These are phyloP conservation scores for Echium plantagineum DNA, from an alignment of 257 asterid species.

Conservation along the genomic window DNA sequence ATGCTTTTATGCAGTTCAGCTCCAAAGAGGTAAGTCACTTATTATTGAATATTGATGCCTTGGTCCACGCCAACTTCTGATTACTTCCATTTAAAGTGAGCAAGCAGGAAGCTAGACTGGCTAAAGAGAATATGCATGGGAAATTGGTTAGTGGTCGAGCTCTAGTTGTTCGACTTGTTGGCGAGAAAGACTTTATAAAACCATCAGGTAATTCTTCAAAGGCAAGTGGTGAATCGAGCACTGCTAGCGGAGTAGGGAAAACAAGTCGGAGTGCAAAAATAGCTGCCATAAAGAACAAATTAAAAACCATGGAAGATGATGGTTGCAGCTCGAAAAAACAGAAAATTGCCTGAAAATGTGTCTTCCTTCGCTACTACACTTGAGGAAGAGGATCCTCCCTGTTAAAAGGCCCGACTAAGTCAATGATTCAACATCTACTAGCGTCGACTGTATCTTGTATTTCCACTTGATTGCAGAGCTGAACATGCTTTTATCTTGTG, in stretches of 20 bases:
- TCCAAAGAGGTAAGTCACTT: no score
- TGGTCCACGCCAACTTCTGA: no score
- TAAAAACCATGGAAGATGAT: constrained; percentile 75
- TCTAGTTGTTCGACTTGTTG: constrained; percentile 63
- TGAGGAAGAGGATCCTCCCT: constrained; percentile 8
- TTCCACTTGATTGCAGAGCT: no score
- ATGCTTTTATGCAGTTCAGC: constrained; percentile 27
- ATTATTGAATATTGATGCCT: no score
- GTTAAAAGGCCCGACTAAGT: neutral
- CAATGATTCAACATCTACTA: no score
- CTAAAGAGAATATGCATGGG: constrained; percentile 94
- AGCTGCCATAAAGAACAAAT: constrained; percentile 82
- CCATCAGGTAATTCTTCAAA: no score
- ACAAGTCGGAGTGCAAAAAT: constrained; percentile 65
- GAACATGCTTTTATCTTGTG: no score
- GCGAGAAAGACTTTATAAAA: constrained; percentile 41
- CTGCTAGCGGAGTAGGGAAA: constrained; percentile 21
- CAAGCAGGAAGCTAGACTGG: constrained; percentile 85
- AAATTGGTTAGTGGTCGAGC: constrained; percentile 58
- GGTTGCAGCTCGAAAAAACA: constrained; percentile 34
- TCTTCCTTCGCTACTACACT: constrained; percentile 1
- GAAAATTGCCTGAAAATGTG: constrained; percentile 17
- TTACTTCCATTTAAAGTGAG: constrained; percentile 56
- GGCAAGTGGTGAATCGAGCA: no score
- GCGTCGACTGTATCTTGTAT: no score